These are phyloP conservation scores for Brettanomyces nanus DNA, from an alignment of 805 yeast genomes.

Conservation along the genomic window DNA sequence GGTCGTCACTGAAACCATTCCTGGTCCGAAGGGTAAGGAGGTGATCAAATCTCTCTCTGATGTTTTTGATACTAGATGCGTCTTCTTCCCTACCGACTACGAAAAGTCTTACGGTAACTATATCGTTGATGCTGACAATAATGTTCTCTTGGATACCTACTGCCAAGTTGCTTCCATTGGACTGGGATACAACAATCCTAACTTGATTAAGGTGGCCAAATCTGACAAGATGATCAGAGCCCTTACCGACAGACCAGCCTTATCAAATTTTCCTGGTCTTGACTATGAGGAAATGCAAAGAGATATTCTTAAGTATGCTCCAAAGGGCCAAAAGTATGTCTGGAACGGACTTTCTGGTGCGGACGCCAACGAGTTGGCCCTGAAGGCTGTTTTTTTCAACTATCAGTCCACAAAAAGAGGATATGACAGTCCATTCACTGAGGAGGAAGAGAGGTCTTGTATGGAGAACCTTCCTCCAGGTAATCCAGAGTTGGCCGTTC, in stretches of 20 bases:
- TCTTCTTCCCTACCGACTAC: slow-evolving; percentile 71
- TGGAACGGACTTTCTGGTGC: slow-evolving; percentile 84
- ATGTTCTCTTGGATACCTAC: slow-evolving; percentile 63
- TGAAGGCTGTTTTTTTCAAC: slow-evolving; percentile 82
- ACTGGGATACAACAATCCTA: slow-evolving; percentile 81
- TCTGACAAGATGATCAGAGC: slow-evolving; percentile 66
- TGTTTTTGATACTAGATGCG: slow-evolving; percentile 65
- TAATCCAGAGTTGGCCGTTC: slow-evolving; percentile 74
- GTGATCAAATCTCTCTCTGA: slow-evolving; percentile 46
- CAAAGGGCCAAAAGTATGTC: slow-evolving; percentile 63
- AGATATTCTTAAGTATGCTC: slow-evolving; percentile 65
- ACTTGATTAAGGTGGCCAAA: slow-evolving; percentile 56
- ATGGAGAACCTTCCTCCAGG: slow-evolving; percentile 87
- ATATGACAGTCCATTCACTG: slow-evolving; percentile 46
- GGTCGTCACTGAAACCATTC: slow-evolving; percentile 50
- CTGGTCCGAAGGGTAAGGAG: slow-evolving; percentile 65
- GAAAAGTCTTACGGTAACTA: slow-evolving; percentile 71
- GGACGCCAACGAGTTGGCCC: slow-evolving; percentile 84
- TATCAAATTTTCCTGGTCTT: slow-evolving; percentile 71
- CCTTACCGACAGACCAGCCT: slow-evolving; percentile 74
- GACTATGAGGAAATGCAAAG: slow-evolving; percentile 45
- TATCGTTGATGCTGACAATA: slow-evolving; percentile 75
- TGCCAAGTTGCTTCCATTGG: slow-evolving; percentile 84
- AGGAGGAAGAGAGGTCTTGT: slow-evolving; percentile 60
- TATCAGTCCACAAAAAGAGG: slow-evolving; percentile 67